Conservation (phyloP, 202 grass and related monocot species). For the Eragrostis tef region DNA sequence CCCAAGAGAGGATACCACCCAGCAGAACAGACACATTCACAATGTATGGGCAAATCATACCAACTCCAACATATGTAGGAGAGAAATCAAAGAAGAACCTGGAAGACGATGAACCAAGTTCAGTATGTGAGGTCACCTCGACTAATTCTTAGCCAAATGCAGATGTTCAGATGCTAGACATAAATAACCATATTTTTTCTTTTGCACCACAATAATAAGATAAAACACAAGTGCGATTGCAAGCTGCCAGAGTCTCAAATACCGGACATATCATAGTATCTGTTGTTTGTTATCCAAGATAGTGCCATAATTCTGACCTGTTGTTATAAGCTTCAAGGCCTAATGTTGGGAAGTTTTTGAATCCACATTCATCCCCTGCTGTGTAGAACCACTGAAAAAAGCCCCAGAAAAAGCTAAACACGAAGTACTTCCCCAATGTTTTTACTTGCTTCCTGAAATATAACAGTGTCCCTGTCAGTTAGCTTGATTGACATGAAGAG, state of each 20-base stretch:
- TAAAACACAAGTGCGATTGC: slow-evolving; percentile 14
- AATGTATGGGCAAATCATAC: slow-evolving; percentile 95
- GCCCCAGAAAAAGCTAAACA: slow-evolving; percentile 77
- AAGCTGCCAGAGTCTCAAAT: slow-evolving; percentile 14
- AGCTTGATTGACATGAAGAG: slow-evolving; percentile 12
- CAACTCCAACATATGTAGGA: slow-evolving; percentile 91
- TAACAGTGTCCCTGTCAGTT: slow-evolving; percentile 28
- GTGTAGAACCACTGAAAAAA: slow-evolving; percentile 97
- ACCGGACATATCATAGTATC: slow-evolving; percentile 19
- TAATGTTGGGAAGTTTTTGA: slow-evolving; percentile 77
- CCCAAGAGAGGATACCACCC: slow-evolving; percentile 87
- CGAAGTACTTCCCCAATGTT: slow-evolving; percentile 78
- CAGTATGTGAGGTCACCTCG: slow-evolving; percentile 29
- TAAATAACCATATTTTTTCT: slow-evolving; percentile 12
- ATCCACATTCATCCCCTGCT: slow-evolving; percentile 74
- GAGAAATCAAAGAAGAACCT: slow-evolving; percentile 94
- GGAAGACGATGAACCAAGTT: slow-evolving; percentile 45
- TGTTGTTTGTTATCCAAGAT: slow-evolving; percentile 26
- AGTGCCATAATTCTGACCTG: slow-evolving; percentile 50
- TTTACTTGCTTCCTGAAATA: slow-evolving; percentile 91
- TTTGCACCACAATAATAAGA: slow-evolving; percentile 41
- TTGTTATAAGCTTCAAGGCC: slow-evolving; percentile 82
- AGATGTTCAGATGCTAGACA: slow-evolving; percentile 25
- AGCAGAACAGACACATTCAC: slow-evolving; percentile 87
- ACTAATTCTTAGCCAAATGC: slow-evolving; percentile 11